Evolutionary conservation across 2,329 filamentous ascomycete species (phyloP).

Genomic region (Colletotrichum graminicola): DNA sequence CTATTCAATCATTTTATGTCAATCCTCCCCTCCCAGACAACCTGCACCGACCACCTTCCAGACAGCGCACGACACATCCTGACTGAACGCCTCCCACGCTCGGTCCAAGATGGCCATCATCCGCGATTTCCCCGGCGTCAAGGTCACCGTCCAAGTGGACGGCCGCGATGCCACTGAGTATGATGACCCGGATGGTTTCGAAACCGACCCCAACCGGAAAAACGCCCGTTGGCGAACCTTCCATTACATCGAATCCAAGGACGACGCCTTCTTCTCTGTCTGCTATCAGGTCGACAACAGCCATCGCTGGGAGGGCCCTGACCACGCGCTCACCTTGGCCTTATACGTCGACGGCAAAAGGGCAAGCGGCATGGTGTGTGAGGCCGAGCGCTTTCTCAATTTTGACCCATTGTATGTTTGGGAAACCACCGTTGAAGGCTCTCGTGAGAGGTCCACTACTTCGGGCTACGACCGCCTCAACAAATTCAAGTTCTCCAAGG

Average conservation of each 20-base stretch:
- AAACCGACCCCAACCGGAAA: conserved; percentile 5
- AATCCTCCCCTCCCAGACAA: background rate
- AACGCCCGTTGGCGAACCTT: conserved; percentile 10
- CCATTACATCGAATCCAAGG: conserved; percentile 45
- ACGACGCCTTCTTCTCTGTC: conserved; percentile 42
- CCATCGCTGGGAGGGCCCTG: conserved; percentile 29
- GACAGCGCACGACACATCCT: background rate
- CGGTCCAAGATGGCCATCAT: conserved; percentile 45
- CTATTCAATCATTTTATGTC: background rate
- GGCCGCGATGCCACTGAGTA: conserved; percentile 44
- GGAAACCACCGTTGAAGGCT: conserved; percentile 6
- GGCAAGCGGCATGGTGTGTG: conserved; percentile 18
- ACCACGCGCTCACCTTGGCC: conserved; percentile 39
- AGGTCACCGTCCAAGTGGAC: conserved; percentile 45
- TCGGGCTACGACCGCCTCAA: conserved; percentile 10
- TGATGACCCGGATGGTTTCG: conserved; percentile 36
- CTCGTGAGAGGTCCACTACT: background rate
- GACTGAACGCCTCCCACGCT: background rate
- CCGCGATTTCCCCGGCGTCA: conserved; percentile 43
- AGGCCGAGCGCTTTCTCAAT: background rate
- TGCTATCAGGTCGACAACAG: conserved; percentile 33
- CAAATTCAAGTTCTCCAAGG: conserved; percentile 43
- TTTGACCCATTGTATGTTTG: background rate
- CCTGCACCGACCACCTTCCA: background rate
- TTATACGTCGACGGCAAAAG: conserved; percentile 43